Percentiles rank a stretch among this genome's conserved stretches.
Conservation (phyloP, 805 yeast genomes). For the Ogataea populi-albae region DNA sequence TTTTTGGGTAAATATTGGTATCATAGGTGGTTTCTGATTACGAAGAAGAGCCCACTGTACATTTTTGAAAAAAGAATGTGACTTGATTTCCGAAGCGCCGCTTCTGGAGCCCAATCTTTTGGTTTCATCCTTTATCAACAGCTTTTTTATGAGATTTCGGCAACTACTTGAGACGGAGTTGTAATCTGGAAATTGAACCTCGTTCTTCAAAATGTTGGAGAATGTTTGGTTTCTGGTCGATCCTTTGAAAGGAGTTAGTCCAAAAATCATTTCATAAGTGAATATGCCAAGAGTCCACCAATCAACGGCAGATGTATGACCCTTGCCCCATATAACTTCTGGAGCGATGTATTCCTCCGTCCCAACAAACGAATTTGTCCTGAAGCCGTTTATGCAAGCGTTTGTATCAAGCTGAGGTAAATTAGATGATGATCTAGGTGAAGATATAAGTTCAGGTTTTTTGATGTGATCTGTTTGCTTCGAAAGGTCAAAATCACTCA, state of each 20-base stretch:
- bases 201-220: constrained; percentile 79
- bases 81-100: constrained; percentile 94
- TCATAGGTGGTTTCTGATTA: constrained; percentile 92
- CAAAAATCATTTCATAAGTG: constrained; percentile 90
- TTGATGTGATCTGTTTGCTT: constrained; percentile 80
- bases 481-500: constrained; percentile 92
- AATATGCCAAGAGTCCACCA: constrained; percentile 99
- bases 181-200: constrained; percentile 72
- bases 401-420: constrained; percentile 83
- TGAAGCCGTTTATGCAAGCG: constrained; percentile 90
- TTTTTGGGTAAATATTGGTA: constrained; percentile 61
- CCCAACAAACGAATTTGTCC: constrained; percentile 98
- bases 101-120: constrained; percentile 87
- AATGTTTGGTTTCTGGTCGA: constrained; percentile 84
- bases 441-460: constrained; percentile 62
- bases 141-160: constrained; percentile 72
- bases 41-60: constrained; percentile 94
- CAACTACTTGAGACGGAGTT: constrained; percentile 64
- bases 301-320: constrained; percentile 97
- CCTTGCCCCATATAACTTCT: constrained; percentile 94
- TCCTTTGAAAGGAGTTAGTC: constrained; percentile 96
- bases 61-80: constrained; percentile 85
- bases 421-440: constrained; percentile 32
- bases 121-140: constrained; percentile 83
- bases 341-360: constrained; percentile 99